phyloP scores from a whole-genome alignment of 306 rosid species.

The Luffa acutangula region DNA sequence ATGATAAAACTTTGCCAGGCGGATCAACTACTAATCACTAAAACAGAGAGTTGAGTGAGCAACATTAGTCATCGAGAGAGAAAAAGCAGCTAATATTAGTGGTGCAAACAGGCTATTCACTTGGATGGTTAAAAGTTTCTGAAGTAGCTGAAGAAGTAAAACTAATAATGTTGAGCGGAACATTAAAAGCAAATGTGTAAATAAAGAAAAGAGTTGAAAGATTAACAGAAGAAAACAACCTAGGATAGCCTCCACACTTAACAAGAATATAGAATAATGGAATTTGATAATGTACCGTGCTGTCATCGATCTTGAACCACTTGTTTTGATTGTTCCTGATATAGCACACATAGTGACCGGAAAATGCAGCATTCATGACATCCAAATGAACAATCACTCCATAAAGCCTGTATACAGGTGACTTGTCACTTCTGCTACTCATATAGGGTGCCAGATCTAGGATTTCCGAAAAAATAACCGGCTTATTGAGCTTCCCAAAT shows the following conservation, averaged over 20 bases:
- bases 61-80: background rate
- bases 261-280: background rate
- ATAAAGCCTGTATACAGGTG: constrained; percentile 73
- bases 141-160: background rate
- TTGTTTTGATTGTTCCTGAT: constrained; percentile 72
- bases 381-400: constrained; percentile 95
- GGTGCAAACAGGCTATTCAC: background rate
- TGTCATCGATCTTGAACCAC: constrained; percentile 98
- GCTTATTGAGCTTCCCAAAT: constrained; percentile 97
- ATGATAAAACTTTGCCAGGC: background rate
- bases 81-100: background rate
- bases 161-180: background rate
- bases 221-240: background rate
- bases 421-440: constrained; percentile 82
- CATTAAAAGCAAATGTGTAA: background rate
- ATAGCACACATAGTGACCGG: constrained; percentile 94
- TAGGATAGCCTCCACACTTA: background rate
- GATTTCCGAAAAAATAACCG: constrained; percentile 69
- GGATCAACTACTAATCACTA: background rate
- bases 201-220: background rate
- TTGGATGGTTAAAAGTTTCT: background rate
- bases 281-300: constrained; percentile 37
- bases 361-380: constrained; percentile 84
- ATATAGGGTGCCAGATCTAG: constrained; percentile 79
- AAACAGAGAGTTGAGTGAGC: background rate